Conservation (phyloP, 805 yeast genomes). For the Teunomyces gatunensis region DNA sequence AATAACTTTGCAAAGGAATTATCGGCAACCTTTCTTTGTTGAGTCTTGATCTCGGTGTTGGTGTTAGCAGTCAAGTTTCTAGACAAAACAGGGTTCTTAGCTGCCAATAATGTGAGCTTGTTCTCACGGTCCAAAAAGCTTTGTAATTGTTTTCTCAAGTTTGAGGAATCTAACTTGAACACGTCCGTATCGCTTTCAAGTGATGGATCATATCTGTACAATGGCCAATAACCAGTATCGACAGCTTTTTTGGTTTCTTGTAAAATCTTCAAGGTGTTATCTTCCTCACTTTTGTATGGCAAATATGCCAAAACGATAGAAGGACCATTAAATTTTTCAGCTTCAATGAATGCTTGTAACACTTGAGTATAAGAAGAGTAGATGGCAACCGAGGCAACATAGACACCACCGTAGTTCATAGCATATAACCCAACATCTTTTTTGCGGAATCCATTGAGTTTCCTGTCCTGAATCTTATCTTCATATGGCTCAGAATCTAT, state of each 20-base stretch:
- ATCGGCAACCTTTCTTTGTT: slow-evolving; percentile 67
- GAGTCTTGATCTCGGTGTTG: slow-evolving; percentile 51
- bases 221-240: slow-evolving; percentile 95
- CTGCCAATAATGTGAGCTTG: slow-evolving; percentile 72
- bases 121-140: slow-evolving; percentile 88
- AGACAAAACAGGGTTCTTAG: slow-evolving; percentile 70
- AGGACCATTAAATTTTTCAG: slow-evolving; percentile 87
- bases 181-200: slow-evolving; percentile 47
- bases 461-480: slow-evolving; percentile 25
- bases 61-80: slow-evolving; percentile 68
- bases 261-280: slow-evolving; percentile 68
- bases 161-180: slow-evolving; percentile 85
- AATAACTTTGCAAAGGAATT: slow-evolving; percentile 73
- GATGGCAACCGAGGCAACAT: slow-evolving; percentile 92
- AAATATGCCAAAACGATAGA: slow-evolving; percentile 87
- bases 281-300: slow-evolving; percentile 67
- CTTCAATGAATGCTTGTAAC: slow-evolving; percentile 83
- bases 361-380: slow-evolving; percentile 93
- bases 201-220: slow-evolving; percentile 79
- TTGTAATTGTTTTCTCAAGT: slow-evolving; percentile 70
- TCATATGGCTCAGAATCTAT: slow-evolving; percentile 80
- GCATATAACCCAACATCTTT: slow-evolving; percentile 94
- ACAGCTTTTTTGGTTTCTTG: slow-evolving; percentile 88
- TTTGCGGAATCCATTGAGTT: slow-evolving; percentile 56
- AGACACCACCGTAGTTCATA: slow-evolving; percentile 85